Base-by-base conservation (phyloP, 768 basidiomycete species). In the Trametes coccinea region DNA sequence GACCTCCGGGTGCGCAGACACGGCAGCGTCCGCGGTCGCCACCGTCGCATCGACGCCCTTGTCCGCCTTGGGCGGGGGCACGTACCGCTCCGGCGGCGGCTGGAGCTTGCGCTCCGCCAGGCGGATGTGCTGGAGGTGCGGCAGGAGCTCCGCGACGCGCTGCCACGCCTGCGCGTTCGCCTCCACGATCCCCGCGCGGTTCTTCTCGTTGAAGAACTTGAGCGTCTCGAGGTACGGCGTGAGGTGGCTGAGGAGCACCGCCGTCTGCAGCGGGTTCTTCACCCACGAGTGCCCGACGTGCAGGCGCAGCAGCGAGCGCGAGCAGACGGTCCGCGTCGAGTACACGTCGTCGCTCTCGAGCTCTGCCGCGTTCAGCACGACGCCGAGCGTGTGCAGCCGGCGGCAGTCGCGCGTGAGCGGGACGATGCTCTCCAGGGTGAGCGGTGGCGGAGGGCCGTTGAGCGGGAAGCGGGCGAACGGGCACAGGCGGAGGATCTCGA, bases 141-240 rank as follows among this genome's bases (percentile, higher is more conserved):
- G 90, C 57, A 92, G 79, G 65, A 81, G 82, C 52, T 90, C 88
- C 1, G 79, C 78, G 31, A 85, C 85, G 50, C 76, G 81, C 72
- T 90, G 87, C 90, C 90, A 92, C 17, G 77, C 80, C 57, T 79
- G 80, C 10, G 85, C 84, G 66, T 90, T 85, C 34, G 79, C 77
- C 70, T 92, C 90, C 51, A 86, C 77, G 66, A 80, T 87, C 4
- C 88, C 87, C 0, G 83, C 79, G n/a, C 89, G 80, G 67, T 84
- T 90, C 74, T 86, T 88, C 68, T 90, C 89, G 67, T 87, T 84
- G 79, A 90, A 91, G 84, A 83, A 91, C 72, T 86, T 88, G 53
- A 92, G 72, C 30, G 74, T 78, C 69, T 91, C 88, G 47, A 90
- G 77, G 68, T 79, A 77, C 41, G 90, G 89, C n/a, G 86, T 84